Evolutionary conservation across 164 flowering plant genomes (phyloP), one percentile per base, ranked within the genome.

Genomic region (Stephania cephalantha): DNA sequence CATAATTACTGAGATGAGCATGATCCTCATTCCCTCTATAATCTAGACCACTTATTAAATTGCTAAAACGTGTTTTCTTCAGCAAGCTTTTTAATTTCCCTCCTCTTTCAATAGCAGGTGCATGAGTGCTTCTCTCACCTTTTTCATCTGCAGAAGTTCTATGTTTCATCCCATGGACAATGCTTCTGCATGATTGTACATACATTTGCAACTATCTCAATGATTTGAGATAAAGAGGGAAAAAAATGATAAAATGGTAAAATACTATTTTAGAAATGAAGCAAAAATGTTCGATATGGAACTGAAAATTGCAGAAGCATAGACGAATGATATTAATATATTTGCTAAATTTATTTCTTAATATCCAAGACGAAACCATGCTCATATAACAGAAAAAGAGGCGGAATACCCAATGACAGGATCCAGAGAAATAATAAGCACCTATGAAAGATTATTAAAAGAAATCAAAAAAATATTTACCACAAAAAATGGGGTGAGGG

Each of bases 51-150:
- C 89, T 88, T 55, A 90, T 77, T 97, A 94, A 94, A 8, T 82
- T 90, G 63, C 78, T 86, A 74, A 96, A 78, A 83, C 89, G 84
- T 68, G 94, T 83, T 83, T 78, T 92, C 85, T 89, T 94, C 68
- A 94, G 80, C 81, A 96, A 71, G 82, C 79, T 87, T 83, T 80
- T 91, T 52, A 96, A 77, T 74, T 75, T 91, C 73, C 96, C 96
- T 58, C 86, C 95, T 75, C 79, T 81, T 74, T 87, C 99, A 70
- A 64, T 80, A 70, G 79, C 69, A 66, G 74, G 31, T 68, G 79
- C 69, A 66, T 73, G 31, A 66, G 71, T 52, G 71, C 80, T 80
- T 75, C 46, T 87, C n/a, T 84, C 91, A 52, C 79, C 82, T 70
- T 9, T 46, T 53, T 77, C 79, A 75, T 69, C 83, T 63, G 68